Evolutionary conservation across 768 basidiomycete genomes (phyloP).

Genomic region (Mycena metata): DNA sequence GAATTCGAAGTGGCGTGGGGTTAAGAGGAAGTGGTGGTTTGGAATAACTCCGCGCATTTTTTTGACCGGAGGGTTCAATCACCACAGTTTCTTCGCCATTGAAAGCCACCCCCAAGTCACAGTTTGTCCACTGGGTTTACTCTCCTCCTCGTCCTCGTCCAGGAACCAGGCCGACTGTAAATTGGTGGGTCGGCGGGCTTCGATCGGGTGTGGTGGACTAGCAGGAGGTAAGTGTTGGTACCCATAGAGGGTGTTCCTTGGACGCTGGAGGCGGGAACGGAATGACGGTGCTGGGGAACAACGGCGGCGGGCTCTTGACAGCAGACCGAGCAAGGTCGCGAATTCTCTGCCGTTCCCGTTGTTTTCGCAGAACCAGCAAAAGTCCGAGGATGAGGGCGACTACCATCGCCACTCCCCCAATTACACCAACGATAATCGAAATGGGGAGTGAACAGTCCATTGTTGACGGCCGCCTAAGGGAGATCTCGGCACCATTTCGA

Average conservation of each 20-base stretch:
- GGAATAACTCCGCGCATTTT: no score
- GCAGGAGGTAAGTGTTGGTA: slow-evolving; percentile 9
- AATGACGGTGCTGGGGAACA: background rate
- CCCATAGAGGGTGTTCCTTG: slow-evolving; percentile 21
- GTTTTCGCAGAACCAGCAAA: slow-evolving; percentile 21
- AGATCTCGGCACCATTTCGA: background rate
- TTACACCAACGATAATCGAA: slow-evolving; percentile 24
- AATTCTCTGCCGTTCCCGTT: background rate
- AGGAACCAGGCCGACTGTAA: slow-evolving; percentile 25
- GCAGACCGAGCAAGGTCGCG: background rate
- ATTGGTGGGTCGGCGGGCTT: background rate
- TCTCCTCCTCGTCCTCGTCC: background rate
- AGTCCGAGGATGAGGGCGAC: slow-evolving; percentile 27
- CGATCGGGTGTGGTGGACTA: slow-evolving; percentile 20
- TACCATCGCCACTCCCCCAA: slow-evolving; percentile 31
- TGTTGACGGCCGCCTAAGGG: slow-evolving; percentile 42
- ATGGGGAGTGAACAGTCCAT: slow-evolving; percentile 38
- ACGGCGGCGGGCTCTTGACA: background rate
- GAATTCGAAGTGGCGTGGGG: no score
- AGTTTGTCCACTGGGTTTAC: background rate
- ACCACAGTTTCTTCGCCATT: no score
- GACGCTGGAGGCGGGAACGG: background rate
- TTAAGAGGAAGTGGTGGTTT: no score
- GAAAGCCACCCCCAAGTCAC: no score
- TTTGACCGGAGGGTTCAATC: background rate